Percentiles rank a stretch among this genome's conserved stretches.
Evolutionary conservation across 164 flowering plant species (phyloP).

Genomic region (Vitis rotundifolia): DNA sequence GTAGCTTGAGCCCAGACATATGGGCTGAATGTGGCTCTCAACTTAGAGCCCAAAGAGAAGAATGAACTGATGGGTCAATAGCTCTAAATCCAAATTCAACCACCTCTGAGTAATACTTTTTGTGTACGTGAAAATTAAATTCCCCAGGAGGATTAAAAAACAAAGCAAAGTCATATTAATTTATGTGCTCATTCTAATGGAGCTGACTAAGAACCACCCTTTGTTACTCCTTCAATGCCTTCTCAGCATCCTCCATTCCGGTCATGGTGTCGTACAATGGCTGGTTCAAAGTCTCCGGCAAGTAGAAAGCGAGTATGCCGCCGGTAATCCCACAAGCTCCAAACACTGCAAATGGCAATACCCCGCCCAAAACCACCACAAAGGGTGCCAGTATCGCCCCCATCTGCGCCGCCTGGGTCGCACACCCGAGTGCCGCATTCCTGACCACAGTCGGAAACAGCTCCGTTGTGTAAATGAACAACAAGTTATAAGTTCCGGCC

Average conservation of each 20-base stretch:
- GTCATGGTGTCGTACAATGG: conserved; percentile 85
- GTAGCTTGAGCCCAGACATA: too few species aligned
- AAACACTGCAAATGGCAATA: conserved; percentile 68
- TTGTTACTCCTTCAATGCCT: neutral
- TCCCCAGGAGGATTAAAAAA: too few species aligned
- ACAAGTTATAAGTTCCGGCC: conserved; percentile 85
- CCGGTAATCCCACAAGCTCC: conserved; percentile 63
- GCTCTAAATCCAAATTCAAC: too few species aligned
- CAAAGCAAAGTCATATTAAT: too few species aligned
- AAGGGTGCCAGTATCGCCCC: conserved; percentile 92
- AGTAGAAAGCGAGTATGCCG: conserved; percentile 55
- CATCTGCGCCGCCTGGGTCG: conserved; percentile 81
- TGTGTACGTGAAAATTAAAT: too few species aligned
- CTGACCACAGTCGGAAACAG: conserved; percentile 93
- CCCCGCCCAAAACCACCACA: conserved; percentile 80
- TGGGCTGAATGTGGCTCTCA: too few species aligned
- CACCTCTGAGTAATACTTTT: too few species aligned
- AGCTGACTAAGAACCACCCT: too few species aligned
- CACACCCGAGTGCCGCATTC: conserved; percentile 85
- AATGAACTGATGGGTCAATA: too few species aligned
- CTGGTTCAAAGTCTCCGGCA: conserved; percentile 82
- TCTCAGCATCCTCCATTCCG: conserved; percentile 68
- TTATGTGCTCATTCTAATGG: neutral
- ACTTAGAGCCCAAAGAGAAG: too few species aligned
- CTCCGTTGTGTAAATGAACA: conserved; percentile 79